Base-by-base conservation (phyloP, 495 filamentous ascomycete species). In the Chaetomium fimeti region DNA sequence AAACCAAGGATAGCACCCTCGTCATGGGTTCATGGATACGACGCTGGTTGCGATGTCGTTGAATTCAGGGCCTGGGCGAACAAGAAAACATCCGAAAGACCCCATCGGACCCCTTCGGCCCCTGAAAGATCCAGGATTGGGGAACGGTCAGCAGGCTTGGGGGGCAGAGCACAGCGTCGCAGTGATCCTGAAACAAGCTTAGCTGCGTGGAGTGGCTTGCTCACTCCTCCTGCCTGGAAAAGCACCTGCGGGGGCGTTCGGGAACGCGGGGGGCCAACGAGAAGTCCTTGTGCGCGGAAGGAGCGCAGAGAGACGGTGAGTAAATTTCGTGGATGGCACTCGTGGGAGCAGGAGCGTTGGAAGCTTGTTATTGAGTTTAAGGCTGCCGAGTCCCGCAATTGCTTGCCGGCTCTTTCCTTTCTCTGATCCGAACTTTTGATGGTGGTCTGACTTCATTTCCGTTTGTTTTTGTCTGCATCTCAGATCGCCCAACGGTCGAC, bases 151-250 rank as follows among this genome's bases (percentile, higher is more conserved):
- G 51, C 12, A 20, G 32, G 8, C 49, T 32, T 5, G 32, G 32
- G 32, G 32, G 5, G n/a, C 45, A 49, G 16, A 49, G n/a, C 43
- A 36, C 13, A 51, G 18, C 55, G 53, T 48, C n/a, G 63, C 49
- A 60, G 24, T 15, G 9, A 42, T 18, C 49, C 56, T 64, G 60
- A 66, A 69, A 66, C 63, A 48, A 64, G 64, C 54, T 51, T 64
- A 69, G 67, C 36, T n/a, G 51, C n/a, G 61, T 64, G 67, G 67
- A 58, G 56, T 25, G 12, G 13, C 15, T 29, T 5, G 20, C 43
- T n/a, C 49, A 20, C 1, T 36, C 25, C 1, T 36, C 25, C 20
- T 57, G 3, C 54, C 7, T 42, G 36, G 20, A 55, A 55, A 55
- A 55, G 57, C 25, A 32, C 25, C 36, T 42, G 36, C 25, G 20